A percentile compares a stretch with the other conserved stretches of the same genome.
Evolutionary conservation across 2,329 filamentous ascomycete species (phyloP).

Genomic region (Harringtonia lauricola): DNA sequence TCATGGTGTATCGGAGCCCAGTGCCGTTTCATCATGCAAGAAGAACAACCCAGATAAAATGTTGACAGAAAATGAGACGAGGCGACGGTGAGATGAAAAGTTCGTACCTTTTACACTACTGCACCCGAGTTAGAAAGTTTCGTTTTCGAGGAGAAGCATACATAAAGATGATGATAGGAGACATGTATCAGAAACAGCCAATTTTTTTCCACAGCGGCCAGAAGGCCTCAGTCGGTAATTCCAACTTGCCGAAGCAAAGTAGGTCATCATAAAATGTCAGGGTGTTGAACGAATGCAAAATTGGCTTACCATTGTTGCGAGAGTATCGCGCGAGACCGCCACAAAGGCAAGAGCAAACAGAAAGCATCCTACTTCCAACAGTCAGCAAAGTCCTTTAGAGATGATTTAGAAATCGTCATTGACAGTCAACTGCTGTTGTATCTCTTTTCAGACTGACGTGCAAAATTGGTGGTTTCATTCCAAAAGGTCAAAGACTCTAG

Average conservation of each 20-base stretch:
- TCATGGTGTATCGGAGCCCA: conserved; percentile 86
- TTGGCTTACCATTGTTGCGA: neutral
- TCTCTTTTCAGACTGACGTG: conserved; percentile 79
- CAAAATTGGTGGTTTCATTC: conserved; percentile 74
- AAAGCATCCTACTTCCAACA: neutral
- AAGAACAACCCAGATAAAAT: conserved; percentile 8
- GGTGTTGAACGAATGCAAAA: neutral
- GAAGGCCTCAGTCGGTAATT: conserved; percentile 82
- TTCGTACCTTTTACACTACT: conserved; percentile 18
- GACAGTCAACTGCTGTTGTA: neutral
- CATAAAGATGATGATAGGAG: neutral
- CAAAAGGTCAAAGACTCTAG: conserved; percentile 93
- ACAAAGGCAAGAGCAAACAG: neutral
- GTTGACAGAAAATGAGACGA: conserved; percentile 5
- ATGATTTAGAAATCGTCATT: neutral
- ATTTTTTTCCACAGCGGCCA: conserved; percentile 61
- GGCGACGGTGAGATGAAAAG: neutral
- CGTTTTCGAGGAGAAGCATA: neutral
- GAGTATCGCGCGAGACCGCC: too few species aligned
- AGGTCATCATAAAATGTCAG: conserved; percentile 48
- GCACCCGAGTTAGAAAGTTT: neutral
- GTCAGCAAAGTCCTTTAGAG: neutral
- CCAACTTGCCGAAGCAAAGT: conserved; percentile 65
- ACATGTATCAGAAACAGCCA: conserved; percentile 72
- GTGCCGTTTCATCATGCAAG: conserved; percentile 80